Evolutionary conservation across 2,329 filamentous ascomycete species (phyloP).

Genomic region (Neonectria neomacrospora): DNA sequence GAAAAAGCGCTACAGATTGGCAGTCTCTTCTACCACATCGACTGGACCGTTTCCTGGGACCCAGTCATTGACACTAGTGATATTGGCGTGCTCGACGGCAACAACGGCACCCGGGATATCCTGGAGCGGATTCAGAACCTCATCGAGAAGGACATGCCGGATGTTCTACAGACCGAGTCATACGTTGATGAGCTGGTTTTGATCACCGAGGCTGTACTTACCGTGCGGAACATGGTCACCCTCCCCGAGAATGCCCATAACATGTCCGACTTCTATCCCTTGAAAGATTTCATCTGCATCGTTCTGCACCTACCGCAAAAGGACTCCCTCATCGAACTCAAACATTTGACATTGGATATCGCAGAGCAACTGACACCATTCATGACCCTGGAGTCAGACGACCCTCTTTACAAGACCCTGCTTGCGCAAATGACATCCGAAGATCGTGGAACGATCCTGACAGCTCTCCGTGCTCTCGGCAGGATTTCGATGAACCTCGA

Average conservation of each 20-base stretch:
- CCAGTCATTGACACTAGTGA: constrained; percentile 64
- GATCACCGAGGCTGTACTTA: constrained; percentile 86
- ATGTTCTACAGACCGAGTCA: constrained; percentile 77
- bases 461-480: constrained; percentile 81
- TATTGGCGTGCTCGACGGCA: constrained; percentile 56
- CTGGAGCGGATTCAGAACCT: constrained; percentile 77
- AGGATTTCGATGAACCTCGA: constrained; percentile 90
- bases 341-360: constrained; percentile 91
- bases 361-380: constrained; percentile 90
- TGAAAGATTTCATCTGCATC: constrained; percentile 87
- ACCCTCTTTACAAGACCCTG: constrained; percentile 83
- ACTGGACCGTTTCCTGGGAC: constrained; percentile 82
- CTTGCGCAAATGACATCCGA: constrained; percentile 71
- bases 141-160: constrained; percentile 67
- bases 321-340: constrained; percentile 81
- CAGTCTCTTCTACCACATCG: constrained; percentile 81
- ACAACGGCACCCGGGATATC: constrained; percentile 62
- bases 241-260: constrained; percentile 88
- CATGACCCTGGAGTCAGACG: constrained; percentile 75
- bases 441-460: constrained; percentile 86
- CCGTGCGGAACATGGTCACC: constrained; percentile 96
- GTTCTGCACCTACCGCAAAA: constrained; percentile 80
- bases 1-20: constrained; percentile 85
- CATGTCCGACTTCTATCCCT: constrained; percentile 77
- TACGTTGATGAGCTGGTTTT: constrained; percentile 78